Base-by-base conservation (phyloP, 352 stramenopile genomes). In the Pythium biforme region DNA sequence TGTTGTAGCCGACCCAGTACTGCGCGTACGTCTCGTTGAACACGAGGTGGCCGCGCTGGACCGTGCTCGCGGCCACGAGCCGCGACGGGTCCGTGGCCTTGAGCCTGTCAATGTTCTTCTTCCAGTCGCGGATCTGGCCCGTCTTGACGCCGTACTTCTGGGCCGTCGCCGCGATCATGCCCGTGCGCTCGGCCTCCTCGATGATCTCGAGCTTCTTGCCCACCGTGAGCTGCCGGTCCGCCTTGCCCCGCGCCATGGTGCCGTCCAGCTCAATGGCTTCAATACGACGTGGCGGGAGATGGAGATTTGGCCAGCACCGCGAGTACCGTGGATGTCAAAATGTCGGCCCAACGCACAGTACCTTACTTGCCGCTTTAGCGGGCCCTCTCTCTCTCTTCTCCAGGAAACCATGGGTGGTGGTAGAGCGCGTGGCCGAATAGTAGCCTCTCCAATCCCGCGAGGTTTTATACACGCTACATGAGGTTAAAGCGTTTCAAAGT, bases 121-220 rank as follows among this genome's bases (percentile, higher is more conserved):
- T 92, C 85, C 85, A 94, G 73, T 94, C 85, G 58, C 85, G 85
- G 63, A 94, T 91, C 69, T 94, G 85, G 60, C 85, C 85, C 22
- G 83, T 89, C 69, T 94, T 94, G 40, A 94, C 80, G 72, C 81
- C 81, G 62, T 94, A 92, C 56, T 94, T 94, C 55, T 94, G 82
- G 68, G 85, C 85, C 37, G 85, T 94, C 20, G 72, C 81, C 31
- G 81, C 68, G 34, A 94, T 82, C 50, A 89, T 77, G 4, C 85
- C 85, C 63, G 85, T 94, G 60, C 83, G 83, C 25, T 94, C 85
- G 51, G 79, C 83, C 64, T 94, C 85, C 50, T 92, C 85, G 69
- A 94, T 90, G 69, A 94, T 94, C 75, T 94, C 83, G 55, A 94
- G 85, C 73, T 94, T 94, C 73, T 94, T 94, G 76, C 85, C 85